These are phyloP conservation scores for Aspergillus alliaceus DNA, from an alignment of 2,329 filamentous ascomycete genomes.

Conservation along the genomic window DNA sequence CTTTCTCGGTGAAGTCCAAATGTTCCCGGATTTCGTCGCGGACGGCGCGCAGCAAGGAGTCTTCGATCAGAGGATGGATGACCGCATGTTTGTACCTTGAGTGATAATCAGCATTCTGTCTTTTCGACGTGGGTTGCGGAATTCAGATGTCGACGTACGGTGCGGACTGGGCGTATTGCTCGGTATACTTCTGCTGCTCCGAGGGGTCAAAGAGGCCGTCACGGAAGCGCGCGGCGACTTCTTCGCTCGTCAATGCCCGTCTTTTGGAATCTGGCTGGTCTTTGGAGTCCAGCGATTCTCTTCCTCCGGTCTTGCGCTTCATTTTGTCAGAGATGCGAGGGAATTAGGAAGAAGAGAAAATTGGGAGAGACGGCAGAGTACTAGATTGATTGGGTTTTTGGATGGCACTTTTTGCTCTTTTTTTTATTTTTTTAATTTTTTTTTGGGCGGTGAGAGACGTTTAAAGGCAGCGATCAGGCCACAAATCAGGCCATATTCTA, in stretches of 20 bases:
- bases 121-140: background rate
- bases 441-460: slow-evolving; percentile 19
- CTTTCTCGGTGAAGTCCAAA: slow-evolving; percentile 94
- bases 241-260: slow-evolving; percentile 39
- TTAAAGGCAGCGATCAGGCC: slow-evolving; percentile 16
- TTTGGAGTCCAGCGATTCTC: slow-evolving; percentile 30
- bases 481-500: slow-evolving; percentile 19
- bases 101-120: slow-evolving; percentile 6
- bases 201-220: slow-evolving; percentile 44
- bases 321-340: slow-evolving; percentile 23
- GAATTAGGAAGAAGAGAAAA: background rate
- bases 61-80: slow-evolving; percentile 77
- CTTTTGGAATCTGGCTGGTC: slow-evolving; percentile 39
- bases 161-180: slow-evolving; percentile 41
- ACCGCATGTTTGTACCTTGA: slow-evolving; percentile 85
- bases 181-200: slow-evolving; percentile 44
- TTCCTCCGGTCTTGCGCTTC: slow-evolving; percentile 46
- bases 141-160: slow-evolving; percentile 35
- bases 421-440: slow-evolving; percentile 11
- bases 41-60: slow-evolving; percentile 78
- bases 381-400: background rate
- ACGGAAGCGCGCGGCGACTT: slow-evolving; percentile 43
- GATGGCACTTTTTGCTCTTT: slow-evolving; percentile 8
- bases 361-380: background rate
- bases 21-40: slow-evolving; percentile 86